Evolutionary conservation across 2,329 filamentous ascomycete genomes (phyloP).

Genomic region (Pezicula carpinea): DNA sequence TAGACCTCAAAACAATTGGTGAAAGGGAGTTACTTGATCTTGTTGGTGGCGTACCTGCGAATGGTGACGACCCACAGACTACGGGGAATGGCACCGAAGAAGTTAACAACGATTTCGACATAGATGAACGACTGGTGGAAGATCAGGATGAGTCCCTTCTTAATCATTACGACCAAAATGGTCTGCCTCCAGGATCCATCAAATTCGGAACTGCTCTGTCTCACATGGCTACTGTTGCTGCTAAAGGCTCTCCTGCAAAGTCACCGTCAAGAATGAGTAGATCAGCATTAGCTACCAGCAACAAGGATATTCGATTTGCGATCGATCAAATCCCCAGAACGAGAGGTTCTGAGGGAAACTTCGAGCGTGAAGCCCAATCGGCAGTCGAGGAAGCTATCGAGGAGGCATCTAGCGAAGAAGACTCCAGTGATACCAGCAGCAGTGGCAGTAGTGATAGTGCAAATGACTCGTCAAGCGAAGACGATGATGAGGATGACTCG

Average conservation of each 20-base stretch:
- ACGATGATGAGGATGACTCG: constrained; percentile 15
- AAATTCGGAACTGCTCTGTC: constrained; percentile 23
- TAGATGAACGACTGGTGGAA: constrained; percentile 13
- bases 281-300: constrained; percentile 14
- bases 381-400: neutral
- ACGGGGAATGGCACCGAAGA: neutral
- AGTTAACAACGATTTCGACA: neutral
- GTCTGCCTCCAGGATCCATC: constrained; percentile 27
- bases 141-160: constrained; percentile 26
- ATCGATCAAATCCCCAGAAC: constrained; percentile 6
- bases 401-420: constrained; percentile 3
- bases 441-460: constrained; percentile 4
- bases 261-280: constrained; percentile 7
- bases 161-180: constrained; percentile 26
- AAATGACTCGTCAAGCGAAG: constrained; percentile 12
- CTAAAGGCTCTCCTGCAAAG: constrained; percentile 13
- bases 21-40: constrained; percentile 88
- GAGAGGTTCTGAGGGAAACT: constrained; percentile 1
- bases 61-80: neutral
- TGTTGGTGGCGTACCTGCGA: constrained; percentile 48
- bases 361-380: too few species aligned
- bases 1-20: constrained; percentile 85
- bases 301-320: constrained; percentile 23
- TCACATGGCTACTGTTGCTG: constrained; percentile 20
- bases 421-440: constrained; percentile 2